Base-by-base conservation (phyloP, 2,329 filamentous ascomycete species). In the Ophiostoma populinum region DNA sequence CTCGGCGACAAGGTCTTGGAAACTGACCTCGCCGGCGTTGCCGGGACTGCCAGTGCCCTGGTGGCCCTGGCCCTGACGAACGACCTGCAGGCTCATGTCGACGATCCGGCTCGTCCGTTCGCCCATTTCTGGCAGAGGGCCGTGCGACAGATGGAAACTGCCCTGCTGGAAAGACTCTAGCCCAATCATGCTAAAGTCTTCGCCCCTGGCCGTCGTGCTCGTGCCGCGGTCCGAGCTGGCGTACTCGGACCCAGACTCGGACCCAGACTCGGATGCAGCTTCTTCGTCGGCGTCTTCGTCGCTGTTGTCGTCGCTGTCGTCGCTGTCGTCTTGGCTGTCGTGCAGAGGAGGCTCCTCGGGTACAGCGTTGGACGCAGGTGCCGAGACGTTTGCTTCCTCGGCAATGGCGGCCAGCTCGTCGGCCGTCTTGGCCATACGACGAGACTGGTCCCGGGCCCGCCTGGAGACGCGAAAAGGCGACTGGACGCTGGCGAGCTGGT, bases 101-200 rank as follows among this genome's bases (percentile, higher is more conserved):
- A 72, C 67, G 32, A 73, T 69, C 26, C 64, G 48, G 36, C 61
- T 70, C 1, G 68, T 71, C 21, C 62, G 61, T 13, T 72, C 66
- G 4, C 67, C 69, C 42, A 70, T 55, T 20, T 68, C 63, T 7
- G 58, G 53, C 4, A 56, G 49, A 2, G 48, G 44, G 0, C 65
- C 67, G 3, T 62, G 63, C 13, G 72, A 37, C 37, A 39, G 35
- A 5, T 41, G 32, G 24, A 47, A 35, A 7, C 30, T 32, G 38
- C 41, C 41, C 13, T 37, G 28, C 26, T 44, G 42, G 2, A 45
- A 34, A 8, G 42, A 43, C 2, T 45, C 42, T 24, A 45, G 37
- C 16, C 43, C 43, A 13, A 47, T 47, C 39, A 47, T 47, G 40
- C 45, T 47, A 9, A 47, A 47, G 25, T 47, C 47, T n/a, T 50